Conservation (phyloP, 139 green algal genomes). For the Chlorella sp. region DNA sequence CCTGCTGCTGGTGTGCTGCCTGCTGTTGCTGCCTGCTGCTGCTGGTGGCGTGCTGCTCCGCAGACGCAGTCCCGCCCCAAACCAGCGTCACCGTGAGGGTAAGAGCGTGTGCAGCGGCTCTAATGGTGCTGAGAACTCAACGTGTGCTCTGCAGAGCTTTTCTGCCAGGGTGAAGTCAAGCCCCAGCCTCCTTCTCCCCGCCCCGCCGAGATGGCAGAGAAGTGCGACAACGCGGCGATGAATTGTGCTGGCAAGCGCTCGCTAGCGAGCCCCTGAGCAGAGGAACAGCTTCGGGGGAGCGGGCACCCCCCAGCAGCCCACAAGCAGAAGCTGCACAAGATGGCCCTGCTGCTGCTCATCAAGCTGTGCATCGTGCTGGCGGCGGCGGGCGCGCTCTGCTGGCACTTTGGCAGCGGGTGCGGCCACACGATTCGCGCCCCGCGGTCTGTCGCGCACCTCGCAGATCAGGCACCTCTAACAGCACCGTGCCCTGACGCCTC, state of each 20-base stretch:
- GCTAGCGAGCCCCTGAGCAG: no score
- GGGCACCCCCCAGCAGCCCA: no score
- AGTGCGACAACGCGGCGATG: no score
- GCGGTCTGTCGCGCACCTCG: not conserved
- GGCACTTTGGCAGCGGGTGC: not conserved
- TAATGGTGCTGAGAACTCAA: not conserved
- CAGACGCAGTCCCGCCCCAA: not conserved
- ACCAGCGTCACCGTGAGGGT: not conserved
- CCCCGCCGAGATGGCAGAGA: no score
- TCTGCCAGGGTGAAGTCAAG: no score
- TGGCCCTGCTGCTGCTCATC: not conserved
- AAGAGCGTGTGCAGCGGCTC: not conserved
- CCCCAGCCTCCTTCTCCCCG: no score
- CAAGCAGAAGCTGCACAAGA: no score
- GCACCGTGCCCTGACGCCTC: no score
- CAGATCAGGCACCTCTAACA: no score
- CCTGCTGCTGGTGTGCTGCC: not conserved
- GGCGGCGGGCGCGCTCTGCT: not conserved
- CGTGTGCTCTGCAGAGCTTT: no score
- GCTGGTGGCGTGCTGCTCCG: not conserved
- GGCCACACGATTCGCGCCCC: not conserved
- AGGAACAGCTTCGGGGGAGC: no score
- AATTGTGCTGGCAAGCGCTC: no score
- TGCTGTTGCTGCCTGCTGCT: not conserved
- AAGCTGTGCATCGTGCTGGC: not conserved